Base-by-base conservation (phyloP, 129 eudicot genomes). In the Silybum marianum region DNA sequence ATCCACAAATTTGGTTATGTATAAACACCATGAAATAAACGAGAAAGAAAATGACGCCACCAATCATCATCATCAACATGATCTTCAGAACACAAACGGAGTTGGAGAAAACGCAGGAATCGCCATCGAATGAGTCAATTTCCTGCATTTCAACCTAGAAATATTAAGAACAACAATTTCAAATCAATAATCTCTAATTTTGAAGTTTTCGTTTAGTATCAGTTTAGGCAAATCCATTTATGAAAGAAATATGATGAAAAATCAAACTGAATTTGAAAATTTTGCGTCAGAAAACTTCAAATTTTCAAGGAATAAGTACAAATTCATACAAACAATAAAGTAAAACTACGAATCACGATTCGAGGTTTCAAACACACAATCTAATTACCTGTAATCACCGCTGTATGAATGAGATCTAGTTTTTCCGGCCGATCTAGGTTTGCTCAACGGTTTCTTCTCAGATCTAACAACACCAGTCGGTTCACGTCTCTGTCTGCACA, bases 341-440 rank as follows among this genome's bases (percentile, higher is more conserved):
- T 48, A 48, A 12, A 48, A 3, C 19, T 14, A 13, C 3, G 1
- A 48, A 48, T 48, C 58, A 48, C 19, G 19, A 48, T 18, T 48
- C n/a, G 60, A 48, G 14, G 54, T 44, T 51, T 18, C 7, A 23
- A 58, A 58, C 3, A 18, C 23, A 22, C 69, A 8, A 63, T 19
- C 23, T 65, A 65, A 65, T 66, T 83, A 90, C 93, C 93, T 83
- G 87, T 79, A 79, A 28, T 79, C 87, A 39, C 83, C 85, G 32
- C 36, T 58, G 32, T 48, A 79, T 0, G 74, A 78, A 16, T 79
- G 82, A 69, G 91, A 80, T 71, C 76, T 76, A 46, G 72, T 78
- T 82, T 77, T 80, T 14, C 81, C 80, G 6, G 79, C 38, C 2
- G 93, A 86, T 85, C 73, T 86, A 13, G 78, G 44, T 66, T 82